phyloP scores from a whole-genome alignment of 2,329 filamentous ascomycete genomes.

The Cadophora gregata region DNA sequence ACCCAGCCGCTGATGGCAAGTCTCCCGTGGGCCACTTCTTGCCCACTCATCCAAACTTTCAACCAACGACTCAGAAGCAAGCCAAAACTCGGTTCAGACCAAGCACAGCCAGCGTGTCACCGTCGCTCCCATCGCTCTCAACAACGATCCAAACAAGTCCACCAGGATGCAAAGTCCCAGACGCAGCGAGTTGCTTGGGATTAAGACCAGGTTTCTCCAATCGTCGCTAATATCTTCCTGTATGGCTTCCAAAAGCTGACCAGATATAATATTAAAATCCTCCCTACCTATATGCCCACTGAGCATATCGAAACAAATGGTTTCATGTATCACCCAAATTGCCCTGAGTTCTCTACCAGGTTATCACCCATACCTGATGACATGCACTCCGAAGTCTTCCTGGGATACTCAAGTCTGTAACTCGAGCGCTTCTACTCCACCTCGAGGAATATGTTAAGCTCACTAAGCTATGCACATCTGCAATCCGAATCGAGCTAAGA shows the following conservation, averaged over 20 bases:
- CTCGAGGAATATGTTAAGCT: background rate
- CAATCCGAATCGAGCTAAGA: background rate
- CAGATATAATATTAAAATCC: conserved; percentile 9
- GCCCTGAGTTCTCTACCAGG: background rate
- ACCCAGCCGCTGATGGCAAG: background rate
- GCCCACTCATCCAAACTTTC: background rate
- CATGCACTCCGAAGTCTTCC: conserved; percentile 4
- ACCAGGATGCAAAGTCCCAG: background rate
- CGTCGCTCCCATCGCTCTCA: background rate
- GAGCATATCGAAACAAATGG: conserved; percentile 21
- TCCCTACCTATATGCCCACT: conserved; percentile 20
- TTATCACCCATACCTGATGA: background rate
- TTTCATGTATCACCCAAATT: conserved; percentile 12
- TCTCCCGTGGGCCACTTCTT: background rate
- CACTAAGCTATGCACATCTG: conserved; percentile 15
- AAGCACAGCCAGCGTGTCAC: conserved; percentile 2
- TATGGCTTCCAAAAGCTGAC: conserved; percentile 3
- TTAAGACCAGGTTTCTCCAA: background rate
- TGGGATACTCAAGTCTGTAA: background rate
- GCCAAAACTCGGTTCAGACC: background rate
- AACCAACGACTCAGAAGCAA: conserved; percentile 3
- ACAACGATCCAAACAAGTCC: background rate
- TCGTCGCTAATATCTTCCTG: background rate
- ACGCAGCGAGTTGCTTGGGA: conserved; percentile 12
- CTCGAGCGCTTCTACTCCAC: background rate